Percentiles rank a stretch among this genome's conserved stretches.
These are phyloP conservation scores for Pelargonium myrrhifolium DNA, from an alignment of 441 rosid genomes.

Conservation along the genomic window DNA sequence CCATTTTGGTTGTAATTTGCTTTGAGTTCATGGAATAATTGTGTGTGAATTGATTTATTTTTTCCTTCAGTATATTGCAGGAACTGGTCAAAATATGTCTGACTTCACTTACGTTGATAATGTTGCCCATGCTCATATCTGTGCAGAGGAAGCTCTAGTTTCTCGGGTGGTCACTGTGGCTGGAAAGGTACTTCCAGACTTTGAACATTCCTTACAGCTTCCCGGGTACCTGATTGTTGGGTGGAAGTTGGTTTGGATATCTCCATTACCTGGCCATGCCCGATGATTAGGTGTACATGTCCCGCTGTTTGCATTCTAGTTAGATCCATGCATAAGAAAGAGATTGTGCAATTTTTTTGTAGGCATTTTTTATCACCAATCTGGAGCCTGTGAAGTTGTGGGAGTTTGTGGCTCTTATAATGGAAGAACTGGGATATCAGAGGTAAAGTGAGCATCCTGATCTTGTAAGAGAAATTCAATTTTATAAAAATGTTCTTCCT, in stretches of 20 bases:
- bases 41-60: constrained; percentile 29
- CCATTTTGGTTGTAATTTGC: neutral
- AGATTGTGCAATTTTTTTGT: constrained; percentile 22
- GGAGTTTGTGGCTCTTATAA: constrained; percentile 57
- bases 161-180: constrained; percentile 59
- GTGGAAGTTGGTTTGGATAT: neutral
- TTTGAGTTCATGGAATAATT: constrained; percentile 5
- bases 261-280: neutral
- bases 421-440: constrained; percentile 72
- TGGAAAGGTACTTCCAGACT: constrained; percentile 62
- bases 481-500: neutral
- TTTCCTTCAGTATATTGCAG: constrained; percentile 72
- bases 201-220: neutral
- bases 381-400: constrained; percentile 64
- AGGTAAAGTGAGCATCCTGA: constrained; percentile 42
- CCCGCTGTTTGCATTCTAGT: neutral
- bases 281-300: neutral
- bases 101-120: constrained; percentile 87
- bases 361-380: constrained; percentile 90
- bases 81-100: constrained; percentile 70
- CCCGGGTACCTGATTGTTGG: neutral
- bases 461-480: constrained; percentile 13
- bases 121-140: constrained; percentile 75
- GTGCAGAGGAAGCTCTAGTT: constrained; percentile 70
- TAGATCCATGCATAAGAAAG: constrained; percentile 2